Conservation (phyloP, 257 asterid species). For the Asclepias syriaca region DNA sequence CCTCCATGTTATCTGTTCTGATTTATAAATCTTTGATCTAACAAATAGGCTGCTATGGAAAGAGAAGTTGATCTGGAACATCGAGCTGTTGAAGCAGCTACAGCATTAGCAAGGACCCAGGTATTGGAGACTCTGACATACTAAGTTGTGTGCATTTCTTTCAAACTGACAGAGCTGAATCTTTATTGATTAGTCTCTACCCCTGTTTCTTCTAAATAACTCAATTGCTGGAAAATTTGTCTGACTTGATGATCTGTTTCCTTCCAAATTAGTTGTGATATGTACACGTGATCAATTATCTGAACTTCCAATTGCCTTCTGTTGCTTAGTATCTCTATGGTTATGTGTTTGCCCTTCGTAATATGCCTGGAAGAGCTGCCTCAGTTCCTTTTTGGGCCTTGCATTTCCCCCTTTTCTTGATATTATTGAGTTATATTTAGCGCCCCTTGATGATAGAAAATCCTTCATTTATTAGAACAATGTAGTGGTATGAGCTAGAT, state of each 20-base stretch:
- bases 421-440: background rate
- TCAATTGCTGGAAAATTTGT: background rate
- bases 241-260: background rate
- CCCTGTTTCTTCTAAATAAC: background rate
- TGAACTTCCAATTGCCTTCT: background rate
- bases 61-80: slow-evolving; percentile 98
- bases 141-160: background rate
- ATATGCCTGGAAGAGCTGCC: background rate
- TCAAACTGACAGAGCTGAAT: slow-evolving; percentile 1
- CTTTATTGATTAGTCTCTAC: background rate
- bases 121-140: slow-evolving; percentile 36
- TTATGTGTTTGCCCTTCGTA: background rate
- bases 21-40: slow-evolving; percentile 11
- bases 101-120: slow-evolving; percentile 93
- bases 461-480: background rate
- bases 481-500: background rate
- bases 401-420: background rate
- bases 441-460: background rate
- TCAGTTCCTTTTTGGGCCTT: background rate
- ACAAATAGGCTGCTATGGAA: slow-evolving; percentile 83
- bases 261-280: background rate
- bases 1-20: background rate
- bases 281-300: background rate
- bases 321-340: background rate
- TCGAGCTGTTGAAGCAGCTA: slow-evolving; percentile 86